Evolutionary conservation across 306 rosid genomes (phyloP).

Genomic region (Pterocarpus santalinus): DNA sequence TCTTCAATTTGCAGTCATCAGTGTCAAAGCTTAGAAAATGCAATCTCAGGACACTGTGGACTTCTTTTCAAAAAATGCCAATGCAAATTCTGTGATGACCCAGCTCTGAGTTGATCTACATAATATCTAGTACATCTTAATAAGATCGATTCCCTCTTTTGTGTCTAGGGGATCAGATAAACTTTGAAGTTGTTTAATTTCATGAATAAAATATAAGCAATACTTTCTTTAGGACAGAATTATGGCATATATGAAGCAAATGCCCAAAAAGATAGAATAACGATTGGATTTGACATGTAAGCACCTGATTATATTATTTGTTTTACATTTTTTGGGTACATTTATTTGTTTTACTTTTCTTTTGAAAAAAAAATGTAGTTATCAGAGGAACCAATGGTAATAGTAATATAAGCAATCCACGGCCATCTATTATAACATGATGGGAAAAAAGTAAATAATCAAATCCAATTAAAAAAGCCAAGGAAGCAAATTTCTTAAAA

Average conservation of each 20-base stretch:
- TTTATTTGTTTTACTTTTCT: too few relatives aligned
- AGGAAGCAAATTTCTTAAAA: too few relatives aligned
- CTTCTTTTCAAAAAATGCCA: slow-evolving; percentile 40
- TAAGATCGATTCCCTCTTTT: background rate
- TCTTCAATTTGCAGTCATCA: slow-evolving; percentile 40
- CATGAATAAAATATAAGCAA: slow-evolving; percentile 35
- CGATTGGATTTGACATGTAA: background rate
- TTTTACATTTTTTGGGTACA: too few relatives aligned
- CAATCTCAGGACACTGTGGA: slow-evolving; percentile 48
- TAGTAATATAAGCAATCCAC: too few relatives aligned
- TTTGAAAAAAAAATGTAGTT: too few relatives aligned
- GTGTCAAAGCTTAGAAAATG: slow-evolving; percentile 34
- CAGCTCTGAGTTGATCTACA: background rate
- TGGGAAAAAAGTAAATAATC: too few relatives aligned
- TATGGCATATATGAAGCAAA: background rate
- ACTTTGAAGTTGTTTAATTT: background rate
- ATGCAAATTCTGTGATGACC: slow-evolving; percentile 49
- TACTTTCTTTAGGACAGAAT: background rate
- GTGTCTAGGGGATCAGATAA: background rate
- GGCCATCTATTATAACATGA: too few relatives aligned
- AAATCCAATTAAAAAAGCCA: too few relatives aligned
- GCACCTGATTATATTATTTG: too few relatives aligned
- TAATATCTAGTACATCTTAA: background rate
- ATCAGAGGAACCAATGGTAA: too few relatives aligned
- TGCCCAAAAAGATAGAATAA: background rate